Evolutionary conservation across 2,329 filamentous ascomycete species (phyloP), one percentile per base, ranked within the genome.

Genomic region (Harringtonia lauricola): DNA sequence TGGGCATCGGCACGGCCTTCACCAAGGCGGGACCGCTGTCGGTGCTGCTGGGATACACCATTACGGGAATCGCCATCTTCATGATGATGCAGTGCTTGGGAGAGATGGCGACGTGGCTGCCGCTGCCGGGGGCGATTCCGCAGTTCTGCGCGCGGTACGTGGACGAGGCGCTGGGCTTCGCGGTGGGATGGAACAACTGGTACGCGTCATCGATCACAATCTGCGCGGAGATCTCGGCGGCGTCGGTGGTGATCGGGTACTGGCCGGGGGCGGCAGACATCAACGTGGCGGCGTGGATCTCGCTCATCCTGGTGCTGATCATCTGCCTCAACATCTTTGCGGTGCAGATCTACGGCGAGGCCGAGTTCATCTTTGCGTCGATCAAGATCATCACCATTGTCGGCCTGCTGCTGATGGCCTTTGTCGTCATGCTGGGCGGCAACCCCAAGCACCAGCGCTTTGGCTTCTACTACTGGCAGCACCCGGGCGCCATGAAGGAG

Each of bases 91-190:
- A 52, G 47, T 48, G 45, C 53, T 70, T 80, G 43, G 69, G 68
- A 18, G 73, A 77, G 58, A 74, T 81, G 64, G 74, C 76, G 19
- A 70, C 77, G 28, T 80, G 76, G 64, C 68, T 82, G 41, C 74
- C 77, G 4, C 59, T 79, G 49, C 64, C 74, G 24, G 70, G 71
- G n/a, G 69, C 69, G 6, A 66, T 74, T 8, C 64, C 68, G 6
- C 58, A 70, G 21, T 73, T 71, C 40, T 68, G 68, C 10, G 59
- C 64, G 17, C 63, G 67, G n/a, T 71, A 64, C 45, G 66, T 70
- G 39, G 66, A 70, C 44, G 63, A 65, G 30, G 64, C 66, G 2
- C 58, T 68, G 9, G 68, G 64, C 28, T 73, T 71, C 42, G 65
- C 68, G 2, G 54, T 74, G 18, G 65, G 68, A 12, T 72, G 67